Percentiles rank a stretch among this genome's conserved stretches.
phyloP scores from a whole-genome alignment of 306 rosid species.

The Mimosa pudica region DNA sequence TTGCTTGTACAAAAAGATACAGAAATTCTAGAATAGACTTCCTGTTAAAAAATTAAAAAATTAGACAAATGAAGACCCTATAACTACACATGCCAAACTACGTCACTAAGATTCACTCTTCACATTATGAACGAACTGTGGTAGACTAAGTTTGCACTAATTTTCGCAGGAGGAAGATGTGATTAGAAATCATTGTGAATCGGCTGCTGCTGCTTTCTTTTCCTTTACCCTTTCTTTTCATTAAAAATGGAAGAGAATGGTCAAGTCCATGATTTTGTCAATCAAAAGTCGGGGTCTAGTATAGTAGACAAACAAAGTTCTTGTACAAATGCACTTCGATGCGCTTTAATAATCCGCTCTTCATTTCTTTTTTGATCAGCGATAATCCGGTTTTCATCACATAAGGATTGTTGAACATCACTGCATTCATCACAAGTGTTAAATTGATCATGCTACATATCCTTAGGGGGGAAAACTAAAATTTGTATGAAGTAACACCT shows the following conservation, averaged over 20 bases:
- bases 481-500: not conserved
- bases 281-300: conserved; percentile 45
- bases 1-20: not conserved
- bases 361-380: conserved; percentile 21
- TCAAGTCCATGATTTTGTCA: not conserved
- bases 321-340: conserved; percentile 58
- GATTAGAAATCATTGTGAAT: not conserved
- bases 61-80: not conserved
- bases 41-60: not conserved
- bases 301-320: conserved; percentile 60
- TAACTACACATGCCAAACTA: not conserved
- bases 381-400: conserved; percentile 49
- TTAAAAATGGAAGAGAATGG: not conserved
- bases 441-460: conserved; percentile 19
- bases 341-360: conserved; percentile 51
- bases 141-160: not conserved
- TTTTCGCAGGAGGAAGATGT: not conserved
- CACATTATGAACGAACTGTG: conserved; percentile 2
- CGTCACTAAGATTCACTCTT: not conserved
- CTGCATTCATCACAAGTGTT: conserved; percentile 43
- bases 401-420: conserved; percentile 41
- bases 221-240: not conserved
- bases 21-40: not conserved
- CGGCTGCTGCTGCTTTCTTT: not conserved
- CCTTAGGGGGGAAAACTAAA: not conserved